Percentiles rank a stretch among this genome's conserved stretches.
These are phyloP conservation scores for Daedalea quercina DNA, from an alignment of 768 basidiomycete species.

Conservation along the genomic window DNA sequence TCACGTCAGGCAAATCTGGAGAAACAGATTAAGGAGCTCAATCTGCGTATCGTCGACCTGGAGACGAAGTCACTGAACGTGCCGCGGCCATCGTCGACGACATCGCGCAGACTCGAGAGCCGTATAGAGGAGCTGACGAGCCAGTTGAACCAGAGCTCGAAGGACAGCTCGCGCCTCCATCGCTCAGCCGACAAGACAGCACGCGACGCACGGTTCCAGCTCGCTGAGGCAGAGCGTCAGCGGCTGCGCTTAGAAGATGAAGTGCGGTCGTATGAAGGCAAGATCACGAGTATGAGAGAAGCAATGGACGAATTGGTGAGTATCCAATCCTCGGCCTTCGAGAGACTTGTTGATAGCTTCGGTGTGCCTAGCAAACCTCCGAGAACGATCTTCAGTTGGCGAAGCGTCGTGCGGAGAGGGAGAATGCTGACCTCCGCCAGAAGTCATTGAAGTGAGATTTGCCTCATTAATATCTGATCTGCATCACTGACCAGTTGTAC, in stretches of 20 bases:
- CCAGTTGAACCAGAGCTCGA: conserved; percentile 47
- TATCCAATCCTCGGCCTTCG: conserved; percentile 4
- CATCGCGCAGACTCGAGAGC: conserved; percentile 55
- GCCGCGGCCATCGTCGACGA: conserved; percentile 45
- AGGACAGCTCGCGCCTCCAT: conserved; percentile 32
- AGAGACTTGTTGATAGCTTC: neutral
- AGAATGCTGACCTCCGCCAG: conserved; percentile 69
- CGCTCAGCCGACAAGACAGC: conserved; percentile 40
- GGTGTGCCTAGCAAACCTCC: conserved; percentile 50
- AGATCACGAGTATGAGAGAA: conserved; percentile 49
- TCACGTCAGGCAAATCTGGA: conserved; percentile 81
- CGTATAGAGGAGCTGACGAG: conserved; percentile 68
- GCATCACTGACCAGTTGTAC: conserved; percentile 4
- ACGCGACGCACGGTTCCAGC: conserved; percentile 47
- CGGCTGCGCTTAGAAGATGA: conserved; percentile 61
- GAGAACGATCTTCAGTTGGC: conserved; percentile 61
- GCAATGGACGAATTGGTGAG: conserved; percentile 58
- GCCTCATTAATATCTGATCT: neutral
- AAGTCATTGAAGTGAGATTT: conserved; percentile 53
- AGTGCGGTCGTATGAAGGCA: conserved; percentile 48
- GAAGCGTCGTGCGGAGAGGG: conserved; percentile 72
- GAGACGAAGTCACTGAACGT: conserved; percentile 72
- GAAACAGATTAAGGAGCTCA: conserved; percentile 81
- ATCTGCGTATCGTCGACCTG: conserved; percentile 75
- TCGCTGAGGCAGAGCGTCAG: conserved; percentile 57